These are phyloP conservation scores for Populus nigra DNA, from an alignment of 345 rosid species.

Conservation along the genomic window DNA sequence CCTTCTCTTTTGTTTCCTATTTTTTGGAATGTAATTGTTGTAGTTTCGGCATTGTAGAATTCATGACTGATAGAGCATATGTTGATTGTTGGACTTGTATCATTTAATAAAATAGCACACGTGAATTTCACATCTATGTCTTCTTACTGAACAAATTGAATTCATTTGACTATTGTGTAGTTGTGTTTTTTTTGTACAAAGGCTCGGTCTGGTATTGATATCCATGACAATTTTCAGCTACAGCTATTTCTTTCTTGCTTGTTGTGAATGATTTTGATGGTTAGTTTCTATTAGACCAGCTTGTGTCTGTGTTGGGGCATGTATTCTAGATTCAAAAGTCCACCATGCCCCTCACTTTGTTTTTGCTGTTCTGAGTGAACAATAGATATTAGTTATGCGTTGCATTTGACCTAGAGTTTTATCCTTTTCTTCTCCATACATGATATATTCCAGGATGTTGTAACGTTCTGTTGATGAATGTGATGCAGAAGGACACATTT, in stretches of 20 bases:
- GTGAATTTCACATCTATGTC: constrained; percentile 4
- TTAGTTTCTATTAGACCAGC: not conserved
- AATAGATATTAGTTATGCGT: not conserved
- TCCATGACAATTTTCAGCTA: not conserved
- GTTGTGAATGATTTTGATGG: not conserved
- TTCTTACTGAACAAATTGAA: constrained; percentile 2
- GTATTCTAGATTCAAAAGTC: not conserved
- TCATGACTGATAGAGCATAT: constrained; percentile 39
- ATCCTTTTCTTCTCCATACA: not conserved
- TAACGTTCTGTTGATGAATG: not conserved
- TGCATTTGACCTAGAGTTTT: not conserved
- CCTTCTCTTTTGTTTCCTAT: constrained; percentile 14
- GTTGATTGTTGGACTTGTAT: constrained; percentile 46
- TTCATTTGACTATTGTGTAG: not conserved
- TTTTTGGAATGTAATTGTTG: constrained; percentile 43
- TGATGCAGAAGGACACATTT: not conserved
- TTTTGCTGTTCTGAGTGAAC: not conserved
- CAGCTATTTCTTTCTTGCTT: not conserved
- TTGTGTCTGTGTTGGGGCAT: not conserved
- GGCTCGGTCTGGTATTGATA: not conserved
- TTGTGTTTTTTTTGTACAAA: not conserved
- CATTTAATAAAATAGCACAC: constrained; percentile 40
- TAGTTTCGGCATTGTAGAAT: constrained; percentile 44
- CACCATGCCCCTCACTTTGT: not conserved
- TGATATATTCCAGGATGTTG: not conserved